Evolutionary conservation across 2,329 filamentous ascomycete species (phyloP), one percentile per base, ranked within the genome.

Genomic region (Fusarium burgessii): DNA sequence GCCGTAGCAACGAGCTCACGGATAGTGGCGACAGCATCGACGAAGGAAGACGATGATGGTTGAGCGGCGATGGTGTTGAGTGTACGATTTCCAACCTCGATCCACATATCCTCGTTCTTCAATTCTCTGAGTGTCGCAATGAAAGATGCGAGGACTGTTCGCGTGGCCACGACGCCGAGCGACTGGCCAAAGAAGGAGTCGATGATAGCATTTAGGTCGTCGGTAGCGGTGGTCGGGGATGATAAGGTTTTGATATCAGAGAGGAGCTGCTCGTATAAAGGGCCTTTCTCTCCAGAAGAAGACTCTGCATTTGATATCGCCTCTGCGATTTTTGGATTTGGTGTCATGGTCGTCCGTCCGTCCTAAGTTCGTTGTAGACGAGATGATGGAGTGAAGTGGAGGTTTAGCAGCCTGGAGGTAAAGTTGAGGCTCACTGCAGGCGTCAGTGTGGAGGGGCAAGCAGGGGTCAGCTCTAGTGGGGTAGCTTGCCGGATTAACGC

Each of bases 1-100:
- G 94, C 93, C 64, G 92, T 89, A 23, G 95, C 95, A 20, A 97
- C 86, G 58, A 94, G 88, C 77, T 95, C 90, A 71, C 94, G 92
- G 58, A 98, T 86, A 46, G 89, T 85, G 9, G 92, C 93, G 75
- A 92, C 90, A 80, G 97, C 94, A 80, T 98, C 95, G 81, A 96
- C 90, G 77, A 94, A 96, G 33, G 78, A 92, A 82, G 81, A 96
- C 35, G 78, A 92, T 82, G 81, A 91, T 32, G 78, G 89, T 83
- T 80, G 92, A 81, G 78, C 87, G 80, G 82, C 77, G 55, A 98
- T 87, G 45, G 90, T 84, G 54, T 86, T 83, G 43, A 97, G 87
- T n/a, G 93, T 88, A 78, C 92, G 89, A 76, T 89, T 87, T 74
- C 93, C 94, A 49, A 94, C 92, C 71, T 90, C 88, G 75, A 97